These are phyloP conservation scores for Rhododendron simsii DNA, from an alignment of 148 eudicot genomes.

Conservation along the genomic window DNA sequence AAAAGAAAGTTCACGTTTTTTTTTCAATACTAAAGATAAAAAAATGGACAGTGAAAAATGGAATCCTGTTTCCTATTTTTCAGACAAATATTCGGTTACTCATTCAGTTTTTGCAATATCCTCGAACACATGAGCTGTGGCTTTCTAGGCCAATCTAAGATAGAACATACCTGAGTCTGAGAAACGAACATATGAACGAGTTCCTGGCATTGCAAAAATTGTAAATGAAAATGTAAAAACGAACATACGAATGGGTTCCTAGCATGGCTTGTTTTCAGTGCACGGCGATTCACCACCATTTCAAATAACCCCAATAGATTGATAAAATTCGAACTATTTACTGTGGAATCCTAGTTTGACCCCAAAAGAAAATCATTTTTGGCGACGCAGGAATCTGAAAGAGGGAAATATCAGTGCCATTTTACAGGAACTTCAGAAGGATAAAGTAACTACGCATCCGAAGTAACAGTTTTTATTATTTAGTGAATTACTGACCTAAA, in stretches of 20 bases:
- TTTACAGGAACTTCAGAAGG: too few relatives aligned
- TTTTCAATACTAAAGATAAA: too few relatives aligned
- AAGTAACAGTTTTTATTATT: background rate
- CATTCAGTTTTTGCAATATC: too few relatives aligned
- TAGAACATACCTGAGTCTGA: too few relatives aligned
- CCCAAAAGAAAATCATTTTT: background rate
- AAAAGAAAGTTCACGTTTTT: too few relatives aligned
- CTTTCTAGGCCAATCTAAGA: too few relatives aligned
- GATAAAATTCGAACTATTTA: background rate
- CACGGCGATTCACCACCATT: background rate
- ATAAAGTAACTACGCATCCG: background rate
- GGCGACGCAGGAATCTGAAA: too few relatives aligned
- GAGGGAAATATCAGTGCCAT: too few relatives aligned
- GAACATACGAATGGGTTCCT: background rate
- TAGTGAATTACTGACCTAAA: background rate
- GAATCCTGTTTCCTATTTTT: background rate
- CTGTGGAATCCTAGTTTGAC: background rate
- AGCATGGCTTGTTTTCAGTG: background rate
- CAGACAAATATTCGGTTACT: background rate
- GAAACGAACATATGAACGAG: too few relatives aligned
- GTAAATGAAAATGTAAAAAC: too few relatives aligned
- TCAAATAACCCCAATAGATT: background rate
- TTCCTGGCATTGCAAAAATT: too few relatives aligned
- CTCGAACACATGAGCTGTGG: too few relatives aligned
- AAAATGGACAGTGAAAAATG: background rate